Conservation (phyloP, 2,329 filamentous ascomycete genomes). For the Arthrobotrys conoides region DNA sequence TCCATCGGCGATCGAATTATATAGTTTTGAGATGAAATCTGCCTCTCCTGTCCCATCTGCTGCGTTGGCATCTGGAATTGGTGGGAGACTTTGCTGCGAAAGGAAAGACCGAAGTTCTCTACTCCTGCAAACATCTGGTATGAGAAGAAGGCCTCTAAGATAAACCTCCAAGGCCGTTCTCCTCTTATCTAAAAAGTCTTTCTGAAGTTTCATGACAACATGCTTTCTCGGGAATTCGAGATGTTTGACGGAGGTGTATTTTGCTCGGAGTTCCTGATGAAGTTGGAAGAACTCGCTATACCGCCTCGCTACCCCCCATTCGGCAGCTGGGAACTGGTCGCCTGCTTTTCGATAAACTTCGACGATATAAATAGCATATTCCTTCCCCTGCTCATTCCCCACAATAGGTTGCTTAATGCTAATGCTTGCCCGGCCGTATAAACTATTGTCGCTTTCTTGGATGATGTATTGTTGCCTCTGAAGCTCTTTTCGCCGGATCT, state of each 20-base stretch:
- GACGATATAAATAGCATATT: slow-evolving; percentile 91
- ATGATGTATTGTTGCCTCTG: slow-evolving; percentile 97
- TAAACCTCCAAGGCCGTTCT: slow-evolving; percentile 87
- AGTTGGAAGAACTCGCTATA: slow-evolving; percentile 98
- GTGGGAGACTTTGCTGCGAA: slow-evolving; percentile 84
- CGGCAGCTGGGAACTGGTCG: slow-evolving; percentile 95
- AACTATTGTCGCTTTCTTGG: slow-evolving; percentile 96
- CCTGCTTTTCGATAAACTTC: slow-evolving; percentile 92
- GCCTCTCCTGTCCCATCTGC: slow-evolving; percentile 73
- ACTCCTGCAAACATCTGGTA: slow-evolving; percentile 94
- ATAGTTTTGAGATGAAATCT: slow-evolving; percentile 93
- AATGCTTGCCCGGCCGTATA: slow-evolving; percentile 91
- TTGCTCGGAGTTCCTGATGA: slow-evolving; percentile 85
- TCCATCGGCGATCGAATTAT: slow-evolving; percentile 96
- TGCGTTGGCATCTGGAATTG: slow-evolving; percentile 64
- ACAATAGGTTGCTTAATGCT: slow-evolving; percentile 94
- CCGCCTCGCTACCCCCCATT: slow-evolving; percentile 90
- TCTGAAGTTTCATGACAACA: slow-evolving; percentile 96
- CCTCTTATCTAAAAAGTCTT: slow-evolving; percentile 92
- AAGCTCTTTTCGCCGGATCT: slow-evolving; percentile 93
- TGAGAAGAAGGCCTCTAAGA: slow-evolving; percentile 77
- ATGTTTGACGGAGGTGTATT: slow-evolving; percentile 88
- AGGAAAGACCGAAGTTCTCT: slow-evolving; percentile 92
- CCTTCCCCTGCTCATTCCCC: slow-evolving; percentile 91
- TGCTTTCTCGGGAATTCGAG: slow-evolving; percentile 93